phyloP scores from a whole-genome alignment of 371 early-diverging fungal species.

The Zopfochytrium polystomum region DNA sequence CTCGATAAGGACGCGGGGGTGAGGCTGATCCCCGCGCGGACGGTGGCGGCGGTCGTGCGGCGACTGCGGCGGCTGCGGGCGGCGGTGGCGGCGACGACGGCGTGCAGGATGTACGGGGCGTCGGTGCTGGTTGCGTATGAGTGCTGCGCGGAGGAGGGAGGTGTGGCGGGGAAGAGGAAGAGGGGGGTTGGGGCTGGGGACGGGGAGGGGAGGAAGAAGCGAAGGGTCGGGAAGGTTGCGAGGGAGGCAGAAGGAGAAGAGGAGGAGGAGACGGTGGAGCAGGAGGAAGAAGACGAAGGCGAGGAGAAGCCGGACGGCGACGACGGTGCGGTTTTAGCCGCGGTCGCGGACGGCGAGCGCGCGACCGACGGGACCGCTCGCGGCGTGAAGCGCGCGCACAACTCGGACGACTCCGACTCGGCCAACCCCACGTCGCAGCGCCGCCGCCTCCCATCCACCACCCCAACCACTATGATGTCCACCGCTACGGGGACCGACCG shows the following conservation, averaged over 20 bases:
- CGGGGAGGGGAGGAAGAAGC: too few relatives aligned
- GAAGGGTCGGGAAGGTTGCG: too few relatives aligned
- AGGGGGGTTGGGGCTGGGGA: too few relatives aligned
- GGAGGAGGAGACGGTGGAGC: too few relatives aligned
- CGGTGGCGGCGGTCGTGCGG: neutral
- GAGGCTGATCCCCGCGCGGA: neutral
- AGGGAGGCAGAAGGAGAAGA: too few relatives aligned
- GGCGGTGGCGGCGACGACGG: slow-evolving; percentile 3
- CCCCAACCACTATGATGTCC: neutral
- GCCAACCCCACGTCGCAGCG: too few relatives aligned
- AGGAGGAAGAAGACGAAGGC: neutral
- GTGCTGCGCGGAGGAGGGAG: too few relatives aligned
- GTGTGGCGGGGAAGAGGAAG: too few relatives aligned
- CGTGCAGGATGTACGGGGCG: slow-evolving; percentile 28
- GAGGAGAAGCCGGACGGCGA: neutral
- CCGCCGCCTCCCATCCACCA: too few relatives aligned
- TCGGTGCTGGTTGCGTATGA: slow-evolving; percentile 41
- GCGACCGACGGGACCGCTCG: neutral
- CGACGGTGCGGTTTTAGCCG: too few relatives aligned
- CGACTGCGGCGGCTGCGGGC: slow-evolving; percentile 3
- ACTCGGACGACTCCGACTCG: too few relatives aligned
- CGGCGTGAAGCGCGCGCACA: slow-evolving; percentile 1
- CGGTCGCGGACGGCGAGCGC: neutral
- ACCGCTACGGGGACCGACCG: neutral
- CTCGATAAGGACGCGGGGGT: neutral